Conservation (phyloP, 2,329 filamentous ascomycete genomes). For the Ophiostoma angusticollis region DNA sequence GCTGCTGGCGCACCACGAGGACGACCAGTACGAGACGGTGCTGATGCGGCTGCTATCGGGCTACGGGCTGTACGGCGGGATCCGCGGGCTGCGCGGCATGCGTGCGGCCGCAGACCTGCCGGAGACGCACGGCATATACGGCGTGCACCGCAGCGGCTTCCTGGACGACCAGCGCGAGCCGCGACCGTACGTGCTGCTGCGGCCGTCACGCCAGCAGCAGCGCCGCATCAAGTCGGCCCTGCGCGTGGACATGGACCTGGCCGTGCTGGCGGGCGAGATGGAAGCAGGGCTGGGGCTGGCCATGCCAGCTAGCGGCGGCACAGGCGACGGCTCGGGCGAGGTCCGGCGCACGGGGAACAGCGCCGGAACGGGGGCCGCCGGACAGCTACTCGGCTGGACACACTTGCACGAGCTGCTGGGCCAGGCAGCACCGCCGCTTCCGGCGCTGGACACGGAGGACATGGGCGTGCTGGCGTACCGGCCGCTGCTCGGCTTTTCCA, state of each 20-base stretch:
- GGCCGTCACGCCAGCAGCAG: constrained; percentile 15
- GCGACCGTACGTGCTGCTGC: constrained; percentile 27
- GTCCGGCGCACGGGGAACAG: too few species aligned
- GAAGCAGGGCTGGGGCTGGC: neutral
- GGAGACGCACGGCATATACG: constrained; percentile 65
- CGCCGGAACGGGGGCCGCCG: too few species aligned
- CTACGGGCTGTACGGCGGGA: constrained; percentile 52
- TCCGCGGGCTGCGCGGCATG: constrained; percentile 62
- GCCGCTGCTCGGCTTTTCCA: constrained; percentile 57
- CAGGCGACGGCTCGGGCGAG: constrained; percentile 10
- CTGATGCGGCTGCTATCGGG: constrained; percentile 62
- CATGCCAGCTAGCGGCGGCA: constrained; percentile 8
- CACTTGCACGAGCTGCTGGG: neutral
- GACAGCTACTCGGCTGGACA: too few species aligned
- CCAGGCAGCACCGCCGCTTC: constrained; percentile 6
- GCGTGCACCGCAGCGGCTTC: constrained; percentile 54
- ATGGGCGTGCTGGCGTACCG: constrained; percentile 56
- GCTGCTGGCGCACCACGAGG: constrained; percentile 73
- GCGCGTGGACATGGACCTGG: constrained; percentile 16
- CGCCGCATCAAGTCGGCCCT: constrained; percentile 18
- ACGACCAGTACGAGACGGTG: constrained; percentile 86
- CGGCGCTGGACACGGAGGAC: constrained; percentile 34
- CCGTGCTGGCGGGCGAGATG: constrained; percentile 8
- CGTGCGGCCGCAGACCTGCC: constrained; percentile 55
- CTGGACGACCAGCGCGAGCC: constrained; percentile 30